These are phyloP conservation scores for Neoboletus subvelutipes DNA, from an alignment of 768 basidiomycete genomes.

Conservation along the genomic window DNA sequence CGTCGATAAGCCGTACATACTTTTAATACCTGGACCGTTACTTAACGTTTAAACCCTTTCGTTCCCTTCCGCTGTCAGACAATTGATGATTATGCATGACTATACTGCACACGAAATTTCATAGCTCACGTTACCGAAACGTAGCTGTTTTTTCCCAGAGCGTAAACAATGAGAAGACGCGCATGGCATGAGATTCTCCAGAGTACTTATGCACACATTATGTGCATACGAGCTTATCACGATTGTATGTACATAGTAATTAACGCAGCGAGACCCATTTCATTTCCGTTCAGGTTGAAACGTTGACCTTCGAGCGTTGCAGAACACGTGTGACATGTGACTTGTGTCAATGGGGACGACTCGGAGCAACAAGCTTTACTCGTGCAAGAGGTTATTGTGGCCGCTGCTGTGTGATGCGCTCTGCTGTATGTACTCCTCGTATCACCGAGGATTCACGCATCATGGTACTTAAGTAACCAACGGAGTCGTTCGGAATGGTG, in stretches of 20 bases:
- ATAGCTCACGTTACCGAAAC: neutral
- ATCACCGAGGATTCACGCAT: too few relatives aligned
- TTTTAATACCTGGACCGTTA: neutral
- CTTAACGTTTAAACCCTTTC: neutral
- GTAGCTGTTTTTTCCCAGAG: too few relatives aligned
- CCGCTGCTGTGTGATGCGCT: neutral
- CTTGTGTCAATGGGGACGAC: too few relatives aligned
- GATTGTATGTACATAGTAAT: too few relatives aligned
- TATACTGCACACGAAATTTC: neutral
- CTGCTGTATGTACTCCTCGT: neutral
- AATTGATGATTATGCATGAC: neutral
- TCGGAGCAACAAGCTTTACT: too few relatives aligned
- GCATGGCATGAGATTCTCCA: neutral
- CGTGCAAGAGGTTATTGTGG: neutral
- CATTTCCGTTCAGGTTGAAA: neutral
- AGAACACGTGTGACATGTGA: too few relatives aligned
- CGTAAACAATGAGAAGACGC: too few relatives aligned
- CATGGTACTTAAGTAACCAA: neutral
- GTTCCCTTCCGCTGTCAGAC: neutral
- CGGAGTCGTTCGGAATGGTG: too few relatives aligned
- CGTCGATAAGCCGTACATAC: neutral
- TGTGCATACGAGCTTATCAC: too few relatives aligned
- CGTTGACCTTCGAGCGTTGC: neutral
- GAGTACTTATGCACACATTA: too few relatives aligned
- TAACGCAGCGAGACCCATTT: neutral